Conservation (phyloP, 169 alveolate species). For the Plasmodium gonderi region DNA sequence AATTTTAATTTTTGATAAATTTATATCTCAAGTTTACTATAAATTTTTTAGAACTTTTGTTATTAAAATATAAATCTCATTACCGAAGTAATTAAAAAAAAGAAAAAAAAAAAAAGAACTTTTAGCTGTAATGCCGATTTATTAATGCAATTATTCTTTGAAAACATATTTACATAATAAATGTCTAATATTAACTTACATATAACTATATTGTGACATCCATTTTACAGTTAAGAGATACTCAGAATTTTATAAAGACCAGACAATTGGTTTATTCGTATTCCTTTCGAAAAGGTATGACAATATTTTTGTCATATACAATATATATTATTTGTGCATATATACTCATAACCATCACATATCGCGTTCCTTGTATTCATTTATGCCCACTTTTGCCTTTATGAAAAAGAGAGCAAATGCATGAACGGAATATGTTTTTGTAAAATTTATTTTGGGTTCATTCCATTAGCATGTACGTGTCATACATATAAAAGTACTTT, state of each 20-base stretch:
- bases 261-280: not conserved
- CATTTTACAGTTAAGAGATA: not conserved
- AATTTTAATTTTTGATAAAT: not conserved
- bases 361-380: not conserved
- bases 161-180: not conserved
- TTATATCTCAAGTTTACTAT: not conserved
- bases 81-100: not conserved
- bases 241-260: not conserved
- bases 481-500: not conserved
- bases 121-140: not conserved
- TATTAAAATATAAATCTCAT: not conserved
- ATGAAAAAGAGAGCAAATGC: not conserved
- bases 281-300: not conserved
- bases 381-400: not conserved
- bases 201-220: not conserved
- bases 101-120: not conserved
- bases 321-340: not conserved
- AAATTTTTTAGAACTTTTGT: not conserved
- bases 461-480: not conserved
- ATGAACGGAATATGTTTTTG: not conserved
- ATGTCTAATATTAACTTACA: not conserved
- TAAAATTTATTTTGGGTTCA: not conserved
- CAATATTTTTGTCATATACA: not conserved
- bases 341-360: not conserved
- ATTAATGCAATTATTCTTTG: not conserved